Percentiles rank a stretch among this genome's conserved stretches.
phyloP scores from a whole-genome alignment of 1,284 basidiomycete species.

The Ustilago tritici region DNA sequence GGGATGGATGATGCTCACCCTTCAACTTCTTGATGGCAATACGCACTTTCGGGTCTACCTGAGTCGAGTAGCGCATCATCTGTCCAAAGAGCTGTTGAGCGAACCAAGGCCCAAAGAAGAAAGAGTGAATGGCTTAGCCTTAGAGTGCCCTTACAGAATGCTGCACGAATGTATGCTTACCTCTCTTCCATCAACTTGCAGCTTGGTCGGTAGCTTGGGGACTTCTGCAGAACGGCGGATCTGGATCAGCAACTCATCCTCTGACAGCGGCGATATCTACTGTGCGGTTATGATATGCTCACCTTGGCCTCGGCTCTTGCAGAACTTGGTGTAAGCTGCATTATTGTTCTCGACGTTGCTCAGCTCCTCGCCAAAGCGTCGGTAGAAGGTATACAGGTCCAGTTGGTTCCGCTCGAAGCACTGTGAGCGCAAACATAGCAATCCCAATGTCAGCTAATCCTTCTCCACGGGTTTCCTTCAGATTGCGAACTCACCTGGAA shows the following conservation, averaged over 20 bases:
- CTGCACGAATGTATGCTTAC: slow-evolving; percentile 21
- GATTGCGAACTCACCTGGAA: slow-evolving; percentile 60
- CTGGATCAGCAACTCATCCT: background rate
- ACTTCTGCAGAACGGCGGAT: slow-evolving; percentile 44
- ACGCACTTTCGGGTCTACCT: slow-evolving; percentile 61
- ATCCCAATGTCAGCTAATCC: background rate
- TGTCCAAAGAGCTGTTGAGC: slow-evolving; percentile 63
- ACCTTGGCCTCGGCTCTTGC: slow-evolving; percentile 50
- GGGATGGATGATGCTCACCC: slow-evolving; percentile 21
- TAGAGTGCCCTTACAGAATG: background rate
- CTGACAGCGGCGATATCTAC: background rate
- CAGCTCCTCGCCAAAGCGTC: slow-evolving; percentile 63
- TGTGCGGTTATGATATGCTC: background rate
- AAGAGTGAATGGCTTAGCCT: background rate
- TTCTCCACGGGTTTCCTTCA: background rate
- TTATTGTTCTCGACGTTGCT: slow-evolving; percentile 62
- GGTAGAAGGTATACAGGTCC: slow-evolving; percentile 67
- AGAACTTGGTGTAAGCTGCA: slow-evolving; percentile 57
- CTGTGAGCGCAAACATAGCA: slow-evolving; percentile 8
- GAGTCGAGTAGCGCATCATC: slow-evolving; percentile 68
- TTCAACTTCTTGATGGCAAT: slow-evolving; percentile 57
- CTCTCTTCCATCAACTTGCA: slow-evolving; percentile 45
- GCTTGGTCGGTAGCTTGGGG: slow-evolving; percentile 43
- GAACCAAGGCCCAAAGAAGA: too few species aligned
- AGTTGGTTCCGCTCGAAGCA: slow-evolving; percentile 67